phyloP scores from a whole-genome alignment of 495 filamentous ascomycete species.

The Pyrenula massariospora region DNA sequence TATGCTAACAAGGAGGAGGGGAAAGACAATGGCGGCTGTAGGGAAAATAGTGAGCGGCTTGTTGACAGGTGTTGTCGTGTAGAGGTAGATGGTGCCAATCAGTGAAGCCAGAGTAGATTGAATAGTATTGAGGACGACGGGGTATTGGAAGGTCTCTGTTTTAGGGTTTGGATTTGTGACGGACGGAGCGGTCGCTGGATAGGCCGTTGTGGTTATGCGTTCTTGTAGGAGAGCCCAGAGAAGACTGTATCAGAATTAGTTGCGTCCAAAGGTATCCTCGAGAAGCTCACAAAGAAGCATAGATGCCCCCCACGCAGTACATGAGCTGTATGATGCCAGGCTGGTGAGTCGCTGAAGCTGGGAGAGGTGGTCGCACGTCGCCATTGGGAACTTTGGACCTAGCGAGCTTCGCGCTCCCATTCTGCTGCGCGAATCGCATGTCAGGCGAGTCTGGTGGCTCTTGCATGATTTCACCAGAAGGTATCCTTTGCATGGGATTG shows the following conservation, averaged over 20 bases:
- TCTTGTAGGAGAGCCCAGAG: constrained; percentile 96
- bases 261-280: constrained; percentile 1
- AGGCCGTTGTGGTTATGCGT: constrained; percentile 89
- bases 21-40: constrained; percentile 53
- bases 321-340: constrained; percentile 59
- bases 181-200: constrained; percentile 33
- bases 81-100: constrained; percentile 72
- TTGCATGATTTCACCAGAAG: constrained; percentile 50
- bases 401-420: constrained; percentile 12
- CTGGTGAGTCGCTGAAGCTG: constrained; percentile 15
- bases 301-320: constrained; percentile 86
- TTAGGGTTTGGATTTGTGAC: constrained; percentile 37
- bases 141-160: constrained; percentile 69
- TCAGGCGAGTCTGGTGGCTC: constrained; percentile 20
- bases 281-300: constrained; percentile 75
- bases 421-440: constrained; percentile 14
- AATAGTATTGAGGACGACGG: constrained; percentile 90
- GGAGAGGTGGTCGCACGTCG: constrained; percentile 1
- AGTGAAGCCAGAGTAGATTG: constrained; percentile 83
- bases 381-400: constrained; percentile 22
- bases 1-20: constrained; percentile 76
- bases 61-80: constrained; percentile 46
- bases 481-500: constrained; percentile 50
- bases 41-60: constrained; percentile 63
- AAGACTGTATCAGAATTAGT: constrained; percentile 42